Conservation (phyloP, 1,284 basidiomycete species). For the Cutaneotrichosporon sp. region DNA sequence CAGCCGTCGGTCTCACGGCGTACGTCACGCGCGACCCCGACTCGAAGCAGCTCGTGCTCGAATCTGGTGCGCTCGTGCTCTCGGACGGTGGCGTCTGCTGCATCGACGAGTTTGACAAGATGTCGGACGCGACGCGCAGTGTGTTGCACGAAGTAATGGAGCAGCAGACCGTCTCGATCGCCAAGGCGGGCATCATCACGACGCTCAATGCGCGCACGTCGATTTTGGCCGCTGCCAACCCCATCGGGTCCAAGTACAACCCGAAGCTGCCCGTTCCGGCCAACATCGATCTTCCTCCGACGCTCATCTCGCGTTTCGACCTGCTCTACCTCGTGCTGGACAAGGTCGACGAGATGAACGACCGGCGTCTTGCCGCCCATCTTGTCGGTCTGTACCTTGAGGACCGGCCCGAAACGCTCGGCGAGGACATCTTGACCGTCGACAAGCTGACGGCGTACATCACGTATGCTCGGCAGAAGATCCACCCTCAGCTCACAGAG, state of each 20-base stretch:
- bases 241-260: slow-evolving; percentile 94
- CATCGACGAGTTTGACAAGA: slow-evolving; percentile 99
- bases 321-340: slow-evolving; percentile 96
- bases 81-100: slow-evolving; percentile 98
- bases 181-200: slow-evolving; percentile 99
- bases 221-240: slow-evolving; percentile 94
- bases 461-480: slow-evolving; percentile 83
- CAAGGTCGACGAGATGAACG: slow-evolving; percentile 83
- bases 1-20: slow-evolving; percentile 95
- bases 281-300: slow-evolving; percentile 89
- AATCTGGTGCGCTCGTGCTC: slow-evolving; percentile 90
- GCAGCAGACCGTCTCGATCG: slow-evolving; percentile 99
- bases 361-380: slow-evolving; percentile 88
- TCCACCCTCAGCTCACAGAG: slow-evolving; percentile 85
- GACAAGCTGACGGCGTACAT: slow-evolving; percentile 92
- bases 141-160: slow-evolving; percentile 99
- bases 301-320: slow-evolving; percentile 96
- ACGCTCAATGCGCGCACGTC: slow-evolving; percentile 97
- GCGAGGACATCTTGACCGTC: slow-evolving; percentile 75
- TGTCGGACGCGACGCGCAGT: slow-evolving; percentile 93
- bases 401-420: slow-evolving; percentile 71
- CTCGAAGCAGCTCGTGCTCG: slow-evolving; percentile 94
- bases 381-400: slow-evolving; percentile 92
- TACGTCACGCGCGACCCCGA: slow-evolving; percentile 98
- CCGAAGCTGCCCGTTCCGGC: slow-evolving; percentile 79